phyloP scores from a whole-genome alignment of 179 eudicot genomes.

The Gypsophila paniculata region DNA sequence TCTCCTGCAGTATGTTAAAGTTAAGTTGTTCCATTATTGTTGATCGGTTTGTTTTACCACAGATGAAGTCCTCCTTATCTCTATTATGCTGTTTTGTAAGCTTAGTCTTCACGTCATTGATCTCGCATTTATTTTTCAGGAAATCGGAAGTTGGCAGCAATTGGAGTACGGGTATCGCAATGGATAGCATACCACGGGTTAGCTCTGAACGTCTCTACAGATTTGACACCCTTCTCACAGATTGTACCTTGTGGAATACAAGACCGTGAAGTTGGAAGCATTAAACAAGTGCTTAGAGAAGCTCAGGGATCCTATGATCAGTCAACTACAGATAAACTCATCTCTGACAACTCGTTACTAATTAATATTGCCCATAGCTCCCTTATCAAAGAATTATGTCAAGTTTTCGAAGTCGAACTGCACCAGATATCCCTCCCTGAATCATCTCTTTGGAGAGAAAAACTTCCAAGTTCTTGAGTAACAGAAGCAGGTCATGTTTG shows the following conservation, averaged over 20 bases:
- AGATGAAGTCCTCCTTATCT: neutral
- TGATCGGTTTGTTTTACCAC: neutral
- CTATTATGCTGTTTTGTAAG: neutral
- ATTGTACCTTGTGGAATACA: conserved; percentile 89
- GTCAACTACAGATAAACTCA: no score
- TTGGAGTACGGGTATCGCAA: conserved; percentile 67
- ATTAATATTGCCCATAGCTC: conserved; percentile 46
- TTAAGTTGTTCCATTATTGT: neutral
- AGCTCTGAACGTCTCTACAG: conserved; percentile 76
- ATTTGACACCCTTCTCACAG: conserved; percentile 57
- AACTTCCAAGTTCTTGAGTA: neutral
- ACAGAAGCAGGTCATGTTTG: neutral
- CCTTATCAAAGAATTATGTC: conserved; percentile 56
- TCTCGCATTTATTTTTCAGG: conserved; percentile 39
- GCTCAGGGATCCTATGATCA: conserved; percentile 21
- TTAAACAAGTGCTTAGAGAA: conserved; percentile 46
- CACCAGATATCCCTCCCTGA: conserved; percentile 25
- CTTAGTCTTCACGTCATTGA: neutral
- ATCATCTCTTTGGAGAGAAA: conserved; percentile 13
- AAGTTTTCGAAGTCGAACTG: conserved; percentile 67
- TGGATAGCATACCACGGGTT: conserved; percentile 87
- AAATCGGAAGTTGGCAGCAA: conserved; percentile 69
- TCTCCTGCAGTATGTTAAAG: neutral
- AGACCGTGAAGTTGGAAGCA: conserved; percentile 73
- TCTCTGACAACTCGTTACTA: conserved; percentile 45